Base-by-base conservation (phyloP, 352 stramenopile genomes). In the Globisporangium camurandrum region DNA sequence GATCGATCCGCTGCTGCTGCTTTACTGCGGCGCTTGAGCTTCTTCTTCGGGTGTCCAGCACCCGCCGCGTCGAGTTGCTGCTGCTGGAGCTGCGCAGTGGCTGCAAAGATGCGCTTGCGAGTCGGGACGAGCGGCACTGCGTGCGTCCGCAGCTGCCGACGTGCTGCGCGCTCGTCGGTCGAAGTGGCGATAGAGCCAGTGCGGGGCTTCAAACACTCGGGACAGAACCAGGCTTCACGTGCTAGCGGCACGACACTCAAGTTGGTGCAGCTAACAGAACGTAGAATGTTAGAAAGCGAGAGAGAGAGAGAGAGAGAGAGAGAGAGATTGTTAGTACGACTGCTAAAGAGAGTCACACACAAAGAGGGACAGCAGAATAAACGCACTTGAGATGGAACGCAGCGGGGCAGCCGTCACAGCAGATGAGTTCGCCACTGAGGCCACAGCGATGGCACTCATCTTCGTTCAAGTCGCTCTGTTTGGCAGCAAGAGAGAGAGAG, bases 381-480 rank as follows among this genome's bases (percentile, higher is more conserved):
- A 45, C 19, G 46, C 9, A 45, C 46, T 53, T 46, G 36, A 53
- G 34, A 52, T 92, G 80, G 57, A 89, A 86, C 9, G 80, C 80
- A 1, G 76, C 73, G 10, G 80, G 80, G 31, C 80, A 92, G 12
- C 76, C 77, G 51, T 92, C 80, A 49, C 80, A 92, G 64, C 80
- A 92, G 46, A 92, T 84, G 11, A 92, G 61, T 38, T 88, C 67
- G 53, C 80, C 80, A 17, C 72, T 68, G 36, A 84, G 66, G 1
- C 75, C 74, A 41, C 80, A 92, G 27, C 80, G 80, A 40, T 85
- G 76, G 51, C 80, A 92, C 19, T 67, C 69, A 54, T 92, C 80
- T 67, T 92, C 80, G 45, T 88, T 88, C 28, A 92, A 57, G 47
- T 92, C 80, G 42, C 85, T 84, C 74, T 87, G 24, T 33, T 42